Evolutionary conservation across 2,329 filamentous ascomycete species (phyloP).

Genomic region (Dothiorella sarmentorum): DNA sequence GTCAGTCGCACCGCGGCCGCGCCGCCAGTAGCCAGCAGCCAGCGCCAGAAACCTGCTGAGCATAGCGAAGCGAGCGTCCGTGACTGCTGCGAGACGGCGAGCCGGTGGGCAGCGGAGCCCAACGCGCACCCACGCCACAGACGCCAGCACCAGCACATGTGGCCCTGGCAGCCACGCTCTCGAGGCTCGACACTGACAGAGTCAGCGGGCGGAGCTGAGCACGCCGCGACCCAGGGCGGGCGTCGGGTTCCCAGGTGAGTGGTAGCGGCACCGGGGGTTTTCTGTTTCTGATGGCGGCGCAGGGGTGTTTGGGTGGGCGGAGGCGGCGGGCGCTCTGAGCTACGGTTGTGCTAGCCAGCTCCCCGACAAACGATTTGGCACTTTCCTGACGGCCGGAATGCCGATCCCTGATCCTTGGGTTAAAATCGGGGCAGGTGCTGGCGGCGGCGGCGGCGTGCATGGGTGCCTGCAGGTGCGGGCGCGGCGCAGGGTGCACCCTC

Average conservation of each 20-base stretch:
- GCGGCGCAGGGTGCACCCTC: constrained; percentile 4
- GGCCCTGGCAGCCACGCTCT: constrained; percentile 12
- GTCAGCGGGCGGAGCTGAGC: neutral
- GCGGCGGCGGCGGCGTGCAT: constrained; percentile 6
- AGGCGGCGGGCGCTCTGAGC: constrained; percentile 1
- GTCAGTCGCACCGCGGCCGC: neutral
- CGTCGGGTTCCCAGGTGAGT: neutral
- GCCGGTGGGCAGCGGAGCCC: neutral
- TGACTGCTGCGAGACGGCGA: neutral
- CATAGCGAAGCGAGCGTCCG: too few relatives aligned
- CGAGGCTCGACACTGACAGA: neutral
- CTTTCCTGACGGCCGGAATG: constrained; percentile 8
- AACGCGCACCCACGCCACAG: neutral
- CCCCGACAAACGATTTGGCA: constrained; percentile 10
- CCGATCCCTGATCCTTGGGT: constrained; percentile 14
- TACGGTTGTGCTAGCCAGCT: constrained; percentile 10
- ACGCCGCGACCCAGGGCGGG: neutral
- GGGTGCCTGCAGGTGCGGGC: constrained; percentile 1
- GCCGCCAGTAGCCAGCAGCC: neutral
- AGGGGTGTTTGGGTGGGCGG: neutral
- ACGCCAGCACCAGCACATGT: neutral
- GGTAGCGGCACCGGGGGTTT: constrained; percentile 2
- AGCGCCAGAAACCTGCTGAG: too few relatives aligned
- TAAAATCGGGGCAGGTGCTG: constrained; percentile 12
- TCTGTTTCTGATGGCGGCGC: neutral